Evolutionary conservation across 2,329 filamentous ascomycete genomes (phyloP).

Genomic region (Metarhizium guizhouense): DNA sequence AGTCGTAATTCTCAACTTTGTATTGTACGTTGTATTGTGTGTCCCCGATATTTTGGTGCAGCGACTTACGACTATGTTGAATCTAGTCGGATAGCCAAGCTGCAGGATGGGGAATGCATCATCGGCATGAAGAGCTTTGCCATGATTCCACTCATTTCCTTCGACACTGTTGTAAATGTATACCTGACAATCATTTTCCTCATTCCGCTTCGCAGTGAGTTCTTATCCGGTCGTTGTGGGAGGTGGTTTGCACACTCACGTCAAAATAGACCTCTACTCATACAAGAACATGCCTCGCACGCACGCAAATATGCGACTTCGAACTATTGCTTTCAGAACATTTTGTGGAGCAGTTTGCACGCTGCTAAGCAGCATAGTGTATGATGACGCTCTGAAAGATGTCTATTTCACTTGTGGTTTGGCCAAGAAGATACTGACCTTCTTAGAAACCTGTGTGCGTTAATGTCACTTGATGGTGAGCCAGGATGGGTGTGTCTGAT

Average conservation of each 20-base stretch:
- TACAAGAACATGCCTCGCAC: constrained; percentile 38
- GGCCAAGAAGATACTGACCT: not conserved
- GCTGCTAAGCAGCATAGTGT: constrained; percentile 48
- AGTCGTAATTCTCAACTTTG: constrained; percentile 49
- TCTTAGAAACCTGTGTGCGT: constrained; percentile 46
- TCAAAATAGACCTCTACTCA: constrained; percentile 39
- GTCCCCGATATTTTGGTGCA: no score
- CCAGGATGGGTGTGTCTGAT: constrained; percentile 58
- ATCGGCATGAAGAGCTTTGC: constrained; percentile 52
- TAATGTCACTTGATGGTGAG: constrained; percentile 51
- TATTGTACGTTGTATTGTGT: constrained; percentile 37
- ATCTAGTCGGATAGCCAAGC: constrained; percentile 45
- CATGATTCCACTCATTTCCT: constrained; percentile 52
- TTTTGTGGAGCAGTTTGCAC: constrained; percentile 51
- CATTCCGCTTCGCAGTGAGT: constrained; percentile 46
- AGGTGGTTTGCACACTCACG: not conserved
- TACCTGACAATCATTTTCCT: constrained; percentile 57
- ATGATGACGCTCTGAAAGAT: constrained; percentile 13
- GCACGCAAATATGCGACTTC: constrained; percentile 32
- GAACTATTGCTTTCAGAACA: constrained; percentile 45
- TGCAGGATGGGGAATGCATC: constrained; percentile 46
- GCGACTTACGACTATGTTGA: not conserved
- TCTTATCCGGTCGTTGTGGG: not conserved
- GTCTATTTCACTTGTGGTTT: not conserved
- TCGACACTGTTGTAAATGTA: constrained; percentile 52